Evolutionary conservation across 1,139 yeast genomes (phyloP).

Genomic region (Nematodospora anomalae): DNA sequence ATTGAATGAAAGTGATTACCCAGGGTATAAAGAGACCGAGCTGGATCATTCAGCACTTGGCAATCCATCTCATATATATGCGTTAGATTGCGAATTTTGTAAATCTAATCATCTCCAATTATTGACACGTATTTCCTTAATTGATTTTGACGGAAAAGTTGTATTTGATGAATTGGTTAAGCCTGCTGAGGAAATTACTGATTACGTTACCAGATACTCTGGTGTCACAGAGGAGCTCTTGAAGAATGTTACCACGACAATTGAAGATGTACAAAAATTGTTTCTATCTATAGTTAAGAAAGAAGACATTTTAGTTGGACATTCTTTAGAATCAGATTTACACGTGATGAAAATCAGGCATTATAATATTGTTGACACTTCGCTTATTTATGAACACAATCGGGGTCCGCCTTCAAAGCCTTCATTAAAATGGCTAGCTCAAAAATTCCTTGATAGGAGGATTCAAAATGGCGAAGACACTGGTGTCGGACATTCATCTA

Average conservation of each 20-base stretch:
- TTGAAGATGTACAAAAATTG: constrained; percentile 64
- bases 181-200: constrained; percentile 70
- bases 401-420: constrained; percentile 82
- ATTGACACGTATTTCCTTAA: constrained; percentile 73
- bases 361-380: constrained; percentile 66
- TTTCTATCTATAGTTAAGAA: constrained; percentile 42
- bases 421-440: constrained; percentile 67
- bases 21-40: constrained; percentile 59
- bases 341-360: constrained; percentile 60
- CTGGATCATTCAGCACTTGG: constrained; percentile 48
- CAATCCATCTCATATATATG: constrained; percentile 55
- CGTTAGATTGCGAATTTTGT: constrained; percentile 95
- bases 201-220: constrained; percentile 79
- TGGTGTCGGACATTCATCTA: constrained; percentile 75
- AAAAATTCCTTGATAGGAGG: constrained; percentile 49
- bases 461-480: constrained; percentile 62
- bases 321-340: constrained; percentile 70
- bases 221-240: constrained; percentile 80
- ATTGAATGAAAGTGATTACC: constrained; percentile 27
- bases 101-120: constrained; percentile 59
- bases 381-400: constrained; percentile 66
- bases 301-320: constrained; percentile 66
- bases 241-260: constrained; percentile 59
- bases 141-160: constrained; percentile 60
- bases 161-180: constrained; percentile 74